Conservation (phyloP, 495 filamentous ascomycete species). For the Trichoderma gamsii region DNA sequence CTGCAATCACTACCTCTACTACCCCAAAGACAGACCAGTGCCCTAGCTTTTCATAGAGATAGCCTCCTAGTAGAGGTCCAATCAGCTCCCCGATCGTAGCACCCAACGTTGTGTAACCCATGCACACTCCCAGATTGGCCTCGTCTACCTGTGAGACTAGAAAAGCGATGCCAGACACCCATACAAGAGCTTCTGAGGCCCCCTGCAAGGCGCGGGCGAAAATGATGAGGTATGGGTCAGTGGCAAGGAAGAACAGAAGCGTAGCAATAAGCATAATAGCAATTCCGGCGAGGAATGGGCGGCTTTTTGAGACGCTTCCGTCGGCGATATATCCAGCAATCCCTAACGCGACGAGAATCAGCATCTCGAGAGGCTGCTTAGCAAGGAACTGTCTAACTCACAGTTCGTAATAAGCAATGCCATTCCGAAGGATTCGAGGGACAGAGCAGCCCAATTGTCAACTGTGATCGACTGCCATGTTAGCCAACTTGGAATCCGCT, state of each 20-base stretch:
- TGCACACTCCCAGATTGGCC: background rate
- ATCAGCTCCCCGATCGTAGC: background rate
- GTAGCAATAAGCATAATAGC: conserved; percentile 3
- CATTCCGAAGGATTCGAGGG: background rate
- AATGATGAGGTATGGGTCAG: background rate
- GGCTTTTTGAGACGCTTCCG: conserved; percentile 1
- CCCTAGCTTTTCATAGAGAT: background rate
- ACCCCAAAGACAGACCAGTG: conserved; percentile 1
- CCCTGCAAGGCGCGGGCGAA: conserved; percentile 4
- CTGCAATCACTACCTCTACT: conserved; percentile 1
- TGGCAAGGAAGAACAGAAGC: background rate
- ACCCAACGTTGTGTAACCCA: conserved; percentile 5
- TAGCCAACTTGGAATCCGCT: background rate
- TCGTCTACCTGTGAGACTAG: background rate
- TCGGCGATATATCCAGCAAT: conserved; percentile 4
- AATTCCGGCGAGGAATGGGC: background rate
- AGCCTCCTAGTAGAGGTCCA: background rate
- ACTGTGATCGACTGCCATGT: background rate
- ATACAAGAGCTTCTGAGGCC: conserved; percentile 4
- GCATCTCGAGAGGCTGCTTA: background rate
- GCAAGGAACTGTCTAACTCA: background rate
- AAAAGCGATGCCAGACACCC: conserved; percentile 8
- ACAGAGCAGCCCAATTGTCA: background rate
- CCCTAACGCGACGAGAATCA: background rate
- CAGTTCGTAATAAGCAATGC: conserved; percentile 8